Percentiles rank a stretch among this genome's conserved stretches.
Evolutionary conservation across 306 rosid genomes (phyloP).

Genomic region (Coriaria nepalensis): DNA sequence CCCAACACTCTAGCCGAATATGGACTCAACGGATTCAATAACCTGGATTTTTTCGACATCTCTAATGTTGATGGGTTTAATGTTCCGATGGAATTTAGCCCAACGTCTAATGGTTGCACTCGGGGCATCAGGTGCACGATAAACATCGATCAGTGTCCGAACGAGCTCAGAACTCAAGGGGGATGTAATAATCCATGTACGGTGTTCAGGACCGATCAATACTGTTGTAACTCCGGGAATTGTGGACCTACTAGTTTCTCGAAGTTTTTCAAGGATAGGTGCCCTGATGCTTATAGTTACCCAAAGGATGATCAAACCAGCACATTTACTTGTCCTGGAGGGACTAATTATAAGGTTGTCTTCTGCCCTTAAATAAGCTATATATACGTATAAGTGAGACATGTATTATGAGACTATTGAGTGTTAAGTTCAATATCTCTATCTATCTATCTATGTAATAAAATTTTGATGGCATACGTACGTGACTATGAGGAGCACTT

Average conservation of each 20-base stretch:
- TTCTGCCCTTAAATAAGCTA: slow-evolving; percentile 8
- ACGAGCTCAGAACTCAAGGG: background rate
- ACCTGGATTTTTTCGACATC: slow-evolving; percentile 15
- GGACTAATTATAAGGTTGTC: slow-evolving; percentile 18
- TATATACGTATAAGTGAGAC: too few species aligned
- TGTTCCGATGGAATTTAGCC: too few species aligned
- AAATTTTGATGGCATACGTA: too few species aligned
- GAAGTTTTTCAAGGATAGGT: slow-evolving; percentile 13
- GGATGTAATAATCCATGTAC: slow-evolving; percentile 30
- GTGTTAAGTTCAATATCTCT: too few species aligned
- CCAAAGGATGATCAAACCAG: slow-evolving; percentile 22
- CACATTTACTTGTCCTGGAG: slow-evolving; percentile 23
- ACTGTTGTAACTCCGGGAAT: slow-evolving; percentile 17
- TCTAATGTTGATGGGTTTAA: too few species aligned
- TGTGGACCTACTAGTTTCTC: slow-evolving; percentile 17
- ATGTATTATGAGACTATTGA: too few species aligned
- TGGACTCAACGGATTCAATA: slow-evolving; percentile 9
- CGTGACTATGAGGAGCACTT: too few species aligned
- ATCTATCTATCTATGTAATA: too few species aligned
- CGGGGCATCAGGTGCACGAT: too few species aligned
- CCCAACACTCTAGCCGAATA: slow-evolving; percentile 21
- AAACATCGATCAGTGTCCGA: slow-evolving; percentile 12
- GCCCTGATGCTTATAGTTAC: slow-evolving; percentile 26
- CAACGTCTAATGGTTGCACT: too few species aligned
- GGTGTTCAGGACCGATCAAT: slow-evolving; percentile 18